Conservation (phyloP, 306 rosid species). For the Chamaecrista fasciculata region DNA sequence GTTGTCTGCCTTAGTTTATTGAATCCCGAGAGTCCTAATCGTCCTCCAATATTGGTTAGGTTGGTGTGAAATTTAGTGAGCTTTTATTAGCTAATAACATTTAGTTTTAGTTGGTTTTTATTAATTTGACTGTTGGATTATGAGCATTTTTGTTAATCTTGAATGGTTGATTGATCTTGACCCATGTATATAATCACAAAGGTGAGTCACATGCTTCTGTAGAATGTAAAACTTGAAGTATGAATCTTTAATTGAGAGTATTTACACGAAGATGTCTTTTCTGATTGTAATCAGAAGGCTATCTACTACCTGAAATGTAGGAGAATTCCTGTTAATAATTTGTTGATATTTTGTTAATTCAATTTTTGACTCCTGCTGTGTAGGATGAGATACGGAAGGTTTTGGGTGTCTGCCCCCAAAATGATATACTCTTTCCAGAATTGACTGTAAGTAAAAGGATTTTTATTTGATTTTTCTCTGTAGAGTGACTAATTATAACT, state of each 20-base stretch:
- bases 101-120: neutral
- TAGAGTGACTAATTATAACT: slow-evolving; percentile 1
- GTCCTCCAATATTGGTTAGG: neutral
- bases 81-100: neutral
- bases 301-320: neutral
- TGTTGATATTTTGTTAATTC: slow-evolving; percentile 23
- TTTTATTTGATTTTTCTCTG: slow-evolving; percentile 23
- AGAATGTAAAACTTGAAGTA: neutral
- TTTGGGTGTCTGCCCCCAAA: slow-evolving; percentile 95
- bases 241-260: neutral
- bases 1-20: slow-evolving; percentile 2
- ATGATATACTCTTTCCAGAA: slow-evolving; percentile 91
- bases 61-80: neutral
- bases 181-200: neutral
- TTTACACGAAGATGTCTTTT: neutral
- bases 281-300: neutral
- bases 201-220: neutral
- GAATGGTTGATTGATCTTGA: slow-evolving; percentile 2
- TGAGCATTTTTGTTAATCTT: neutral
- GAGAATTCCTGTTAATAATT: neutral
- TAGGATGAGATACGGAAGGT: slow-evolving; percentile 95
- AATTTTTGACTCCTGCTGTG: slow-evolving; percentile 29
- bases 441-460: slow-evolving; percentile 67
- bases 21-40: neutral
- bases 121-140: neutral